Percentiles rank a stretch among this genome's conserved stretches.
Conservation (phyloP, 1,139 yeast species). For the Pichia sp. region DNA sequence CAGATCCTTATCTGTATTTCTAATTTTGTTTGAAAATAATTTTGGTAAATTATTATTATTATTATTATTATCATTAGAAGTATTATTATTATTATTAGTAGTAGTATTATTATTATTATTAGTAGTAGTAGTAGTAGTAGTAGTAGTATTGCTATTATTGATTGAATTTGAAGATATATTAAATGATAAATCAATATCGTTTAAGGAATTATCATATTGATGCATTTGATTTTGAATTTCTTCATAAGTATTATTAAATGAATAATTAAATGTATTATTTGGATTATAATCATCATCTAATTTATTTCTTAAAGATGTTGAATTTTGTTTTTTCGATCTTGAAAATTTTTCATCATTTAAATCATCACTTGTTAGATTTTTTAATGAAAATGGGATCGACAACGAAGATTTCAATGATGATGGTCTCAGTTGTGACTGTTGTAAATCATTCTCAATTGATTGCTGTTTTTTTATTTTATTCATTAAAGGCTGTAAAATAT, state of each 20-base stretch:
- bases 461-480: conserved; percentile 7
- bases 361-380: conserved; percentile 5
- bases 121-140: neutral
- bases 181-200: no score
- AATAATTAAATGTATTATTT: conserved; percentile 27
- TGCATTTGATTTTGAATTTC: conserved; percentile 28
- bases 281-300: conserved; percentile 28
- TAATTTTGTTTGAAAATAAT: neutral
- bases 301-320: conserved; percentile 1
- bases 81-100: neutral
- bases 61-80: neutral
- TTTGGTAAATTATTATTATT: neutral
- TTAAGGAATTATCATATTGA: conserved; percentile 10
- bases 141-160: neutral
- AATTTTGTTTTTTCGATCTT: conserved; percentile 1
- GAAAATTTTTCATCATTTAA: conserved; percentile 1
- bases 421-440: neutral
- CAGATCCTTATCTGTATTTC: neutral
- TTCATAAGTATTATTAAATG: conserved; percentile 28
- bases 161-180: no score
- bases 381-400: conserved; percentile 9
- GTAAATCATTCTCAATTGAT: no score
- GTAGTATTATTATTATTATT: no score
- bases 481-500: conserved; percentile 11
- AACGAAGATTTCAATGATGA: conserved; percentile 10